Conservation (phyloP, 768 basidiomycete species). For the Lactifluus hygrophoroides region DNA sequence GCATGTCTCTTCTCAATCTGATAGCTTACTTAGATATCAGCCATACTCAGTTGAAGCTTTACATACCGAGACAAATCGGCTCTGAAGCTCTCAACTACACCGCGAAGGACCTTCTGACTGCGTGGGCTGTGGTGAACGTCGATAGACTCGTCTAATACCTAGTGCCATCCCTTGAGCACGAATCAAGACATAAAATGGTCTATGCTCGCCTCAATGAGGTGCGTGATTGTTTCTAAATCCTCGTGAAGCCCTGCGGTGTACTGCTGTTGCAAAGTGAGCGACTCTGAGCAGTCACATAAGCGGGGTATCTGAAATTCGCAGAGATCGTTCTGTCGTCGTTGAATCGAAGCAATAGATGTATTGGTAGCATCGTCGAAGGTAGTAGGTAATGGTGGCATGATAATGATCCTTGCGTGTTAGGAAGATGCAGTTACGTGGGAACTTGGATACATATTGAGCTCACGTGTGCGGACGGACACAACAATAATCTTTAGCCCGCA, state of each 20-base stretch:
- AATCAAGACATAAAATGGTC: not conserved
- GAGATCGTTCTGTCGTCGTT: constrained; percentile 56
- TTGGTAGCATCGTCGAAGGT: constrained; percentile 44
- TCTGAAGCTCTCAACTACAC: constrained; percentile 42
- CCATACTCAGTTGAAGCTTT: constrained; percentile 7
- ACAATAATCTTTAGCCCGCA: too few relatives aligned
- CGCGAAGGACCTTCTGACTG: constrained; percentile 39
- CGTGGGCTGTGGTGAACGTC: constrained; percentile 62
- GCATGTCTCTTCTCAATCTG: constrained; percentile 54
- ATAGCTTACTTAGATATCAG: not conserved
- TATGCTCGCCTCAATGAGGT: constrained; percentile 55
- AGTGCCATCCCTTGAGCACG: constrained; percentile 37
- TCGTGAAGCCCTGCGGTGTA: constrained; percentile 67
- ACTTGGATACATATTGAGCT: too few relatives aligned
- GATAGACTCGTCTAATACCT: constrained; percentile 62
- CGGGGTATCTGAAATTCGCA: constrained; percentile 66
- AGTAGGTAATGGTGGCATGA: constrained; percentile 57
- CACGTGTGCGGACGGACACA: too few relatives aligned
- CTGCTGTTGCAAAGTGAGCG: constrained; percentile 61
- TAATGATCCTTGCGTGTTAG: too few relatives aligned
- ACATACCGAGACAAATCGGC: constrained; percentile 44
- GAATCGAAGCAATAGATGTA: constrained; percentile 41
- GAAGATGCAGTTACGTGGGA: too few relatives aligned
- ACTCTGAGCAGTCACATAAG: constrained; percentile 58
- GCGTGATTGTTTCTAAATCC: constrained; percentile 54